Base-by-base conservation (phyloP, 768 basidiomycete species). In the Psilocybe azurescens region DNA sequence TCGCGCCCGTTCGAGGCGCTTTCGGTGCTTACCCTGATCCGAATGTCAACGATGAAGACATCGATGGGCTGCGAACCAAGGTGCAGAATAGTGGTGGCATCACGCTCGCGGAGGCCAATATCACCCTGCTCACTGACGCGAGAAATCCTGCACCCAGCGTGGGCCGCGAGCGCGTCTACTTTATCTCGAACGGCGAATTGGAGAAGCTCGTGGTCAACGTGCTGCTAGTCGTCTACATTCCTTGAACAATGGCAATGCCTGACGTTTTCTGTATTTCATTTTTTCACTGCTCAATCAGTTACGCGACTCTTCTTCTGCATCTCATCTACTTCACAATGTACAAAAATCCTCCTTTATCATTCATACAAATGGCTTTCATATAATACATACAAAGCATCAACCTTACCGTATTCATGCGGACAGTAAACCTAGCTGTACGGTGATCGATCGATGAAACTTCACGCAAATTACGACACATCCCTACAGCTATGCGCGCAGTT, bases 121-220 rank as follows among this genome's bases (percentile, higher is more conserved):
- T 93, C 49, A 77, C 78, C 24, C 70, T 89, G 44, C 69, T 90
- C 64, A 84, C 82, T n/a, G 88, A 89, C 68, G 70, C 77, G 74
- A 76, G 68, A 53, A 66, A 68, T n/a, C 74, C 77, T 8, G 65
- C 76, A 11, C 72, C 78, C 14, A 78, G 79, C 8, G 79, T 86
- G 33, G 84, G 89, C 20, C 89, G 86, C 72, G 86, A 90, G 66
- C 80, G 87, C 6, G 90, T 92, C 1, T 84, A 86, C 46, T 89
- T 93, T 59, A 83, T 91, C 3, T 82, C 86, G 3, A 78, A 79
- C 14, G 88, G 89, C 1, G 83, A 87, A 71, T 69, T 93, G 70
- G 86, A 90, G 70, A 92, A 88, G 74, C 72, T 93, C 59, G 81
- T 91, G 4, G 89, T 93, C 20, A 93, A 93, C 72, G 83, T 86